Evolutionary conservation across 108 stramenopile species (phyloP), one percentile per base, ranked within the genome.

Genomic region (Epithemia pelagica): DNA sequence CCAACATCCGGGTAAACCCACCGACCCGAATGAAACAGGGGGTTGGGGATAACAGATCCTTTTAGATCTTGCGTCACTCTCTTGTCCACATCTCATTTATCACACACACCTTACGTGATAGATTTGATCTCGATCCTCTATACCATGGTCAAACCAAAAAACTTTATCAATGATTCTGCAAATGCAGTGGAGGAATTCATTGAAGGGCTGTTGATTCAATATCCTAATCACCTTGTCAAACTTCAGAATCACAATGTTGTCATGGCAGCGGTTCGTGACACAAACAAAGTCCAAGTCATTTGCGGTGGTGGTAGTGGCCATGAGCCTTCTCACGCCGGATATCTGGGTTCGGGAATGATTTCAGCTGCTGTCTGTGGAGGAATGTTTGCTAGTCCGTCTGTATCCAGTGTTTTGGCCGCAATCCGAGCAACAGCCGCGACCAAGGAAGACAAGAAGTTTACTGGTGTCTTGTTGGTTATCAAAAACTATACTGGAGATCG

Each of bases 401-500:
- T 96, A 0, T 61, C 76, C 7, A 76, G 89, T 28, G 89, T 98
- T 27, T 75, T 97, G 32, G 92, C 91, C 10, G 95, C 96, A 28
- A 96, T 99, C 58, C 89, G 93, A 0, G 92, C 92, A 2, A 77
- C 81, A 0, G 84, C 96, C 8, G 79, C 69, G 0, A 26, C 70
- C 2, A 76, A 73, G 0, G 10, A 59, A 15, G 54, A 59, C 26
- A 73, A 69, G 28, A 32, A 62, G 8, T 58, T 66, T 10, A 61
- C 25, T 32, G 91, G 95, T 30, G 92, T 92, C 62, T 68, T 98
- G 28, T 70, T 99, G 51, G 76, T 99, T 37, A 94, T 99, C 32
- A 99, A 97, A 88, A 98, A 98, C 18, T 99, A 99, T 81, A 98
- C 98, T 0, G 97, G 97, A 21, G 99, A 99, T 78, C 87, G 96